phyloP scores from a whole-genome alignment of 768 basidiomycete species.

The Hydnomerulius pinastri region DNA sequence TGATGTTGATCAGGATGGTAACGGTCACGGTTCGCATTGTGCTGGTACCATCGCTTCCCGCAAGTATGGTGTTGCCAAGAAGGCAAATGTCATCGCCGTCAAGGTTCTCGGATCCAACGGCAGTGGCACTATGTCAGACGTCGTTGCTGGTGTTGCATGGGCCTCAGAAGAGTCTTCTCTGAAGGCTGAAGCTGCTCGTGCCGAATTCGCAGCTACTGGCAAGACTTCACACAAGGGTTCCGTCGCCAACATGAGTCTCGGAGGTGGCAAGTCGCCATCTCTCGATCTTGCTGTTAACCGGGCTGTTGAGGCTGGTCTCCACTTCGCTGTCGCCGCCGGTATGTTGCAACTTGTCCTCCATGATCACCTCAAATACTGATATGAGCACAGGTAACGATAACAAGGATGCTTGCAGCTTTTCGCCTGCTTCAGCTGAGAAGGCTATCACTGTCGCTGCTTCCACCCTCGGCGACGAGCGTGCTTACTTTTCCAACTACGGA shows the following conservation, averaged over 20 bases:
- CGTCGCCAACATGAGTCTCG: conserved; percentile 96
- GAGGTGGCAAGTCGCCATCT: conserved; percentile 87
- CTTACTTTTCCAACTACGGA: conserved; percentile 93
- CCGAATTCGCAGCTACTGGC: conserved; percentile 71
- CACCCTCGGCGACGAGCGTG: conserved; percentile 77
- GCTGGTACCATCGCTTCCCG: conserved; percentile 94
- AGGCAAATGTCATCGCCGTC: conserved; percentile 84
- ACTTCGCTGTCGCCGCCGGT: conserved; percentile 98
- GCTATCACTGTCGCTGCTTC: conserved; percentile 96
- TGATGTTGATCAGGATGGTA: conserved; percentile 87
- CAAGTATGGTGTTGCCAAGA: conserved; percentile 96
- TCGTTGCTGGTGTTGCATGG: conserved; percentile 85
- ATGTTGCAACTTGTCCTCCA: conserved; percentile 29
- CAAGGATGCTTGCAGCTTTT: conserved; percentile 89
- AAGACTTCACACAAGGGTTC: conserved; percentile 89
- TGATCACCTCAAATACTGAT: too few species aligned
- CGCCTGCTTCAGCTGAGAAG: conserved; percentile 85
- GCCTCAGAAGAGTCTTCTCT: conserved; percentile 56
- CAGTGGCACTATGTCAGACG: conserved; percentile 93
- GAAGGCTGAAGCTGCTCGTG: conserved; percentile 61
- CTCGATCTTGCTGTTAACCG: conserved; percentile 84
- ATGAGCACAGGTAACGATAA: conserved; percentile 66
- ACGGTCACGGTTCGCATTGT: conserved; percentile 95
- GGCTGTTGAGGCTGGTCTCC: conserved; percentile 82
- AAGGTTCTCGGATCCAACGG: conserved; percentile 96